Conservation (phyloP, 331 rosid species). For the Ulmus americana region DNA sequence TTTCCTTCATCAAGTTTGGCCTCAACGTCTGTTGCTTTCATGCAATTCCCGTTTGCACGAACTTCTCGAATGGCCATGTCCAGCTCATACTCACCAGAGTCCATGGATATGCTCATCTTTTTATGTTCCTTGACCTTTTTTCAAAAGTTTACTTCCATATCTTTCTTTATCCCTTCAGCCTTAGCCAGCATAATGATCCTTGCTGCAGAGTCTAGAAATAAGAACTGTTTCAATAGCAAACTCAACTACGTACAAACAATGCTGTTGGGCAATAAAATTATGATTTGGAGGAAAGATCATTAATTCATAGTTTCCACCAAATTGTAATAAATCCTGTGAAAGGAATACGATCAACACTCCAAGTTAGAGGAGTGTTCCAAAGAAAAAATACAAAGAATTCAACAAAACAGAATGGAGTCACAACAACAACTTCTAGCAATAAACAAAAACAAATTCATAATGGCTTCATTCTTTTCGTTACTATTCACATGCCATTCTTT, state of each 20-base stretch:
- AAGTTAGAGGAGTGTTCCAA: not conserved
- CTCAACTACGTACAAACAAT: not conserved
- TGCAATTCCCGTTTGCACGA: conserved; percentile 55
- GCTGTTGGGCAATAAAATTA: not conserved
- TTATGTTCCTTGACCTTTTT: conserved; percentile 23
- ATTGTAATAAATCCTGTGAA: not conserved
- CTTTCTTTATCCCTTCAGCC: conserved; percentile 1
- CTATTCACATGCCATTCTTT: too few species aligned
- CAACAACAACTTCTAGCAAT: not conserved
- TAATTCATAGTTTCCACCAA: not conserved
- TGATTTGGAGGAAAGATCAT: not conserved
- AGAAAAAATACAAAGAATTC: not conserved
- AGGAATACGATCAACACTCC: not conserved
- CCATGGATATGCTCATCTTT: conserved; percentile 50
- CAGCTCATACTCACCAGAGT: conserved; percentile 41
- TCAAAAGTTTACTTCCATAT: conserved; percentile 18
- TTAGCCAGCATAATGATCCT: not conserved
- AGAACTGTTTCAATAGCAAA: not conserved
- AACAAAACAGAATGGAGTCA: not conserved
- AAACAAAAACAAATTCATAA: too few species aligned
- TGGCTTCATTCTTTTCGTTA: too few species aligned
- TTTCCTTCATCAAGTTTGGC: conserved; percentile 89
- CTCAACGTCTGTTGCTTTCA: conserved; percentile 57
- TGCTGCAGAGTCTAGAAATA: not conserved
- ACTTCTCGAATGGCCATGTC: conserved; percentile 43